Evolutionary conservation across 768 basidiomycete species (phyloP).

Genomic region (Lentinula lateritia): DNA sequence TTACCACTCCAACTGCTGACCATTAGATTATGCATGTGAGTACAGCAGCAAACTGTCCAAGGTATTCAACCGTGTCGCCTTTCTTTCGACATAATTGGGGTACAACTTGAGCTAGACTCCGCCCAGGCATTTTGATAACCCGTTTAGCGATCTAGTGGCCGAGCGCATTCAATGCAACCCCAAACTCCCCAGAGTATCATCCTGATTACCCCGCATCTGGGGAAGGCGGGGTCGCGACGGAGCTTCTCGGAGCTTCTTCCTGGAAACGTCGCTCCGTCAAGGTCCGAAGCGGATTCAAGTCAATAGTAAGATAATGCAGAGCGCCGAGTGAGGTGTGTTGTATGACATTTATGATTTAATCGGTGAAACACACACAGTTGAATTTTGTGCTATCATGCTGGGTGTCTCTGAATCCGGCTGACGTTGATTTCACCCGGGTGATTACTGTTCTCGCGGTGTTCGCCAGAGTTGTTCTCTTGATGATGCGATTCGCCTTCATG

Average conservation of each 20-base stretch:
- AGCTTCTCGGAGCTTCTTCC: background rate
- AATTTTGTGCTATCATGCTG: background rate
- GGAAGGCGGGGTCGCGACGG: background rate
- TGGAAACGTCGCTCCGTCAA: background rate
- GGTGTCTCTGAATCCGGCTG: too few species aligned
- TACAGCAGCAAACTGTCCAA: too few species aligned
- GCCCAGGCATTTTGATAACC: background rate
- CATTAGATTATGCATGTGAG: too few species aligned
- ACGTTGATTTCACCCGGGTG: too few species aligned
- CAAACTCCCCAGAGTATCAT: background rate
- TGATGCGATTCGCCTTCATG: background rate
- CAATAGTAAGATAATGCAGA: background rate
- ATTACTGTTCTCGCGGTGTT: too few species aligned
- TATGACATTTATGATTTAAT: background rate
- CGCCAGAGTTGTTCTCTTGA: background rate
- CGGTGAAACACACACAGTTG: background rate
- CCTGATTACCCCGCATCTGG: background rate
- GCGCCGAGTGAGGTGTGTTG: background rate
- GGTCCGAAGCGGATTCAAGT: background rate
- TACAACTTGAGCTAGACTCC: background rate
- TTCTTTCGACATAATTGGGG: background rate
- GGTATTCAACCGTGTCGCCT: background rate
- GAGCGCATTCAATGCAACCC: background rate
- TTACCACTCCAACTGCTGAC: too few species aligned
- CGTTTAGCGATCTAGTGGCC: background rate